These are phyloP conservation scores for Ophiosphaerella korrae DNA, from an alignment of 2,329 filamentous ascomycete species.

Conservation along the genomic window DNA sequence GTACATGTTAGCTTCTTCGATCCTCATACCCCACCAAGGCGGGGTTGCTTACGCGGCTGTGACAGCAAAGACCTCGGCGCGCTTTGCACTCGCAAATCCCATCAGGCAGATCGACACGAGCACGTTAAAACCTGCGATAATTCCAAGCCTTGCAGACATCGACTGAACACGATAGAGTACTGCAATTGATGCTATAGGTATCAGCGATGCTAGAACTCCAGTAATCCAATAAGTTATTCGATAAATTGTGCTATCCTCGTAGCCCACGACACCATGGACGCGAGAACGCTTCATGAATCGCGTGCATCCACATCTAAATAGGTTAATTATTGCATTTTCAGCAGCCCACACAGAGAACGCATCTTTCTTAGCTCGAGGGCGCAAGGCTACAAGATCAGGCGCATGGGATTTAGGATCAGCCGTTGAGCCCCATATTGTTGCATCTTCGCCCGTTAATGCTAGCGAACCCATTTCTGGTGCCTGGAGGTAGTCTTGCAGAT, in stretches of 20 bases:
- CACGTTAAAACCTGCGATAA: constrained; percentile 29
- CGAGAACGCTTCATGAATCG: constrained; percentile 14
- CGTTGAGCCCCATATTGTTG: constrained; percentile 14
- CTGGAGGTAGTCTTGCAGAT: not conserved
- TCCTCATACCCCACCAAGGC: too few relatives aligned
- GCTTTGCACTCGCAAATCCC: constrained; percentile 25
- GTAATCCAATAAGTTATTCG: constrained; percentile 23
- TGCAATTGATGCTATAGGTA: constrained; percentile 27
- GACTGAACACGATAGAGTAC: constrained; percentile 18
- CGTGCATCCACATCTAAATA: constrained; percentile 9
- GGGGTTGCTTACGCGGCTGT: constrained; percentile 27
- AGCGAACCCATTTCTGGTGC: constrained; percentile 10
- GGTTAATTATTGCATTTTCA: not conserved
- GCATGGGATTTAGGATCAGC: not conserved
- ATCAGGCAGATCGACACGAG: constrained; percentile 25
- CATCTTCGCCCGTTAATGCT: constrained; percentile 11
- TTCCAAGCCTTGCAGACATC: constrained; percentile 12
- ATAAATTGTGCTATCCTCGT: constrained; percentile 15
- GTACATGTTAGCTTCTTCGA: too few relatives aligned
- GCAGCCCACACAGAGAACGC: not conserved
- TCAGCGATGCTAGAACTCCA: constrained; percentile 21
- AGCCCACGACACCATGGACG: constrained; percentile 7
- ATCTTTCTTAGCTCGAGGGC: constrained; percentile 1
- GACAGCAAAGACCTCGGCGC: constrained; percentile 31
- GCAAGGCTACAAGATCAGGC: constrained; percentile 17